These are phyloP conservation scores for Zygotorulaspora sp. DNA, from an alignment of 805 yeast genomes.

Conservation along the genomic window DNA sequence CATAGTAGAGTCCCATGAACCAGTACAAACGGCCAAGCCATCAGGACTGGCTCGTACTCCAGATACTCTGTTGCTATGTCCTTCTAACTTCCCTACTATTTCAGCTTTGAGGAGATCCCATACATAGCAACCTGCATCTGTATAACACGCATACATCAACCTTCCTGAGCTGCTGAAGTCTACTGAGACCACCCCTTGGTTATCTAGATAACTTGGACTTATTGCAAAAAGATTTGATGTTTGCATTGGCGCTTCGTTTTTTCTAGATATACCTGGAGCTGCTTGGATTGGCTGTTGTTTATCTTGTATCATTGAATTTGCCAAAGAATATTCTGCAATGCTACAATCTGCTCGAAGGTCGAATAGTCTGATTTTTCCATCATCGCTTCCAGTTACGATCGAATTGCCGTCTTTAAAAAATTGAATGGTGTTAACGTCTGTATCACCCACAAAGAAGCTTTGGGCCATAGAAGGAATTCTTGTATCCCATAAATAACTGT, in stretches of 20 bases:
- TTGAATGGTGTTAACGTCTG: conserved; percentile 60
- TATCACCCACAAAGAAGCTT: conserved; percentile 50
- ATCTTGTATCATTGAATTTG: conserved; percentile 15
- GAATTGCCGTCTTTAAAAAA: conserved; percentile 69
- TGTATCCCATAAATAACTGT: conserved; percentile 61
- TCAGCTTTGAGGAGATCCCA: conserved; percentile 73
- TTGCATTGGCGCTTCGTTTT: conserved; percentile 21
- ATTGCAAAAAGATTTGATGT: conserved; percentile 11
- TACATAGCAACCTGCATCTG: conserved; percentile 66
- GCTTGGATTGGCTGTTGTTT: conserved; percentile 15
- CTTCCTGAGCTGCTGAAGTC: conserved; percentile 75
- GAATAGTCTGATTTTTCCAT: conserved; percentile 62
- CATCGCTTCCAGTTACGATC: conserved; percentile 74
- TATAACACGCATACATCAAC: conserved; percentile 66
- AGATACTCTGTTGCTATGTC: conserved; percentile 58
- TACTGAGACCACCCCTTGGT: conserved; percentile 66
- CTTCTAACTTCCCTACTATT: conserved; percentile 60
- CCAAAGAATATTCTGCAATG: conserved; percentile 45
- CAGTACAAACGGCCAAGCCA: conserved; percentile 72
- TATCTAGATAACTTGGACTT: conserved; percentile 40
- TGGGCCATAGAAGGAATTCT: conserved; percentile 48
- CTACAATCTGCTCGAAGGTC: conserved; percentile 77
- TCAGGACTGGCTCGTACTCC: conserved; percentile 65
- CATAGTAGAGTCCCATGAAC: conserved; percentile 75
- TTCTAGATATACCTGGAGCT: conserved; percentile 27